Base-by-base conservation (phyloP, 768 basidiomycete species). In the Collybia sp. region DNA sequence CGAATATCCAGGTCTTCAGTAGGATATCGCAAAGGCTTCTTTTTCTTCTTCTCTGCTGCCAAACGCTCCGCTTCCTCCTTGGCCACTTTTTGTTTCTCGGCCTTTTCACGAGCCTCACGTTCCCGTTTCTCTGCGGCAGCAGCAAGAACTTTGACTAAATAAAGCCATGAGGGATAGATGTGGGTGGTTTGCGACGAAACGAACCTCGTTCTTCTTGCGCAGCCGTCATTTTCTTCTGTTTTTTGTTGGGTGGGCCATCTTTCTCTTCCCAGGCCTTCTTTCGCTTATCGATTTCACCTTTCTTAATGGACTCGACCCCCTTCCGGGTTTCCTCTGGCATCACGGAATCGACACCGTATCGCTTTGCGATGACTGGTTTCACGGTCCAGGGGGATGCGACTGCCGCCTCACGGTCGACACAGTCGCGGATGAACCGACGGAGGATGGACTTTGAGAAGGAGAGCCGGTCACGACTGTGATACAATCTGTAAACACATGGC, bases 361-460 rank as follows among this genome's bases (percentile, higher is more conserved):
- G 80, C 48, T 77, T 77, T 1, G 93, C 94, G 46, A 98, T 87
- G 5, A 74, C 67, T 1, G 80, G 80, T 63, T 97, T 97, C 25
- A 98, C 93, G 1, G 83, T 85, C 96, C 96, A 99, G 5, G 96
- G 95, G 1, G 92, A 90, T 6, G 92, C 93, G 19, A 95, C 86
- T 8, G 91, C 87, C 12, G 92, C 77, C 53, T 95, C 93, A 30
- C 96, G 83, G 57, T 91, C 87, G 2, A 99, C 88, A 56, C 93
- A 95, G 59, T 98, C 96, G 51, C 91, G 85, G 47, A 99, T 89
- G 67, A 95, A 97, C 12, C 93, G 86, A 53, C 93, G 90, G 20
- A 99, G 80, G 55, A 98, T 95, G 13, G 93, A 93, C 65, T 98
- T 97, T 20, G 93, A 95, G 67, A 98, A 98, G 15, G 92, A 83